Percentiles rank a stretch among this genome's conserved stretches.
Conservation (phyloP, 73 alveolate genomes). For the Stentor roeselii region DNA sequence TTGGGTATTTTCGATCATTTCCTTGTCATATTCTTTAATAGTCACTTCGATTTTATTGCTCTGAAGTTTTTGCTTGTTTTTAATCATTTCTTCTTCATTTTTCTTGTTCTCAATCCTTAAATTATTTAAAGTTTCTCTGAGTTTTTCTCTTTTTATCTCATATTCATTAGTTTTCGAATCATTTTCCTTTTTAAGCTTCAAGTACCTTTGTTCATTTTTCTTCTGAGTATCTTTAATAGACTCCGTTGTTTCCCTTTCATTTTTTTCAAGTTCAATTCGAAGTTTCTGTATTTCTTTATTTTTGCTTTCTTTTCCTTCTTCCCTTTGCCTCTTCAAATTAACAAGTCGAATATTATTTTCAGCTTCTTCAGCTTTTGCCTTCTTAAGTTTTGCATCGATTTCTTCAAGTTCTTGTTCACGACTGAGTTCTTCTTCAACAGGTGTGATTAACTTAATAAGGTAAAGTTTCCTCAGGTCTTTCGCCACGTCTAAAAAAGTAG, state of each 20-base stretch:
- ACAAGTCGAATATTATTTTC: background rate
- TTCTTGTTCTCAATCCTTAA: background rate
- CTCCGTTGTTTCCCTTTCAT: constrained; percentile 1
- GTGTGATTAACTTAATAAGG: constrained; percentile 2
- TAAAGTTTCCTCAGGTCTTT: constrained; percentile 12
- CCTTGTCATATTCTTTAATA: constrained; percentile 17
- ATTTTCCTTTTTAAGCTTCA: constrained; percentile 8
- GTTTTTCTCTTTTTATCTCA: background rate
- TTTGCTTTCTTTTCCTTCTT: constrained; percentile 12
- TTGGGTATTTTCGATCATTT: constrained; percentile 1
- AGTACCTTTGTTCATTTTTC: background rate
- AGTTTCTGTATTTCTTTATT: constrained; percentile 24
- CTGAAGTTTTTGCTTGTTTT: background rate
- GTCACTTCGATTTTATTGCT: background rate
- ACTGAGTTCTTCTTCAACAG: constrained; percentile 28
- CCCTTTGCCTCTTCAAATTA: constrained; percentile 16
- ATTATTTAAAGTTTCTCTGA: background rate
- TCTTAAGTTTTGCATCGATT: constrained; percentile 13
- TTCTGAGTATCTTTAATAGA: background rate
- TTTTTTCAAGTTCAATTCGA: constrained; percentile 1
- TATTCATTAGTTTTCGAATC: background rate
- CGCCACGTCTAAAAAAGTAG: background rate
- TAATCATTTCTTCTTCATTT: background rate
- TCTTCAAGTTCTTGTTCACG: constrained; percentile 24
- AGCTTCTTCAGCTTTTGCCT: constrained; percentile 23